Percentiles rank a stretch among this genome's conserved stretches.
Conservation (phyloP, 495 filamentous ascomycete genomes). For the Lindgomyces ingoldianus region DNA sequence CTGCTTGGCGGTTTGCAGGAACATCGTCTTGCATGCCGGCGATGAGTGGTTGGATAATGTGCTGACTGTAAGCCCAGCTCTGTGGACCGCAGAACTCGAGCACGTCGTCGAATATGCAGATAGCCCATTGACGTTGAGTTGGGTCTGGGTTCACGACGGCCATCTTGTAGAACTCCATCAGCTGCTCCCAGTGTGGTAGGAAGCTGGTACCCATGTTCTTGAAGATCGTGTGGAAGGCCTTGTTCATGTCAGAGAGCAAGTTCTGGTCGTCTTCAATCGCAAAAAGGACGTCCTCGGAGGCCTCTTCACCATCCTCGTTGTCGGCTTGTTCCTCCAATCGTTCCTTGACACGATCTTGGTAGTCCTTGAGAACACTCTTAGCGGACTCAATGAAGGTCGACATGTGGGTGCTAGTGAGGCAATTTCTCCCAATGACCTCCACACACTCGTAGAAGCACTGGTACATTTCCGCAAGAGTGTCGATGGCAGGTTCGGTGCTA, state of each 20-base stretch:
- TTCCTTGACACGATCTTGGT: slow-evolving; percentile 76
- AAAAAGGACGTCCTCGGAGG: slow-evolving; percentile 75
- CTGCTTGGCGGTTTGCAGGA: slow-evolving; percentile 93
- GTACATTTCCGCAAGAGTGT: slow-evolving; percentile 98
- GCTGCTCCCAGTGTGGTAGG: slow-evolving; percentile 80
- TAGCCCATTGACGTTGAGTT: slow-evolving; percentile 95
- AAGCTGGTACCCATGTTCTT: slow-evolving; percentile 87
- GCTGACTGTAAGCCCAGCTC: slow-evolving; percentile 75
- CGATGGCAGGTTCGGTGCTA: slow-evolving; percentile 90
- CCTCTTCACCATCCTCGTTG: slow-evolving; percentile 71
- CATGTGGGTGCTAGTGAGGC: slow-evolving; percentile 77
- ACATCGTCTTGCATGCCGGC: slow-evolving; percentile 80
- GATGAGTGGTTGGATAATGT: slow-evolving; percentile 83
- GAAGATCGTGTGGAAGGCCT: slow-evolving; percentile 98
- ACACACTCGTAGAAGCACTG: slow-evolving; percentile 99
- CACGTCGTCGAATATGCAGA: slow-evolving; percentile 98
- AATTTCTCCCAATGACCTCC: slow-evolving; percentile 85
- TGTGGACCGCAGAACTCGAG: slow-evolving; percentile 92
- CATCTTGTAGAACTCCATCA: slow-evolving; percentile 77
- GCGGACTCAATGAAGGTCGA: slow-evolving; percentile 80
- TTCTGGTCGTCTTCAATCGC: slow-evolving; percentile 98
- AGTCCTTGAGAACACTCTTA: slow-evolving; percentile 83
- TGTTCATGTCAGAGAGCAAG: slow-evolving; percentile 98
- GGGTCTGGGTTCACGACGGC: slow-evolving; percentile 84
- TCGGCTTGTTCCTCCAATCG: slow-evolving; percentile 77